Evolutionary conservation across 1,284 basidiomycete species (phyloP).

Genomic region (Cystobasidiaceae sp.): DNA sequence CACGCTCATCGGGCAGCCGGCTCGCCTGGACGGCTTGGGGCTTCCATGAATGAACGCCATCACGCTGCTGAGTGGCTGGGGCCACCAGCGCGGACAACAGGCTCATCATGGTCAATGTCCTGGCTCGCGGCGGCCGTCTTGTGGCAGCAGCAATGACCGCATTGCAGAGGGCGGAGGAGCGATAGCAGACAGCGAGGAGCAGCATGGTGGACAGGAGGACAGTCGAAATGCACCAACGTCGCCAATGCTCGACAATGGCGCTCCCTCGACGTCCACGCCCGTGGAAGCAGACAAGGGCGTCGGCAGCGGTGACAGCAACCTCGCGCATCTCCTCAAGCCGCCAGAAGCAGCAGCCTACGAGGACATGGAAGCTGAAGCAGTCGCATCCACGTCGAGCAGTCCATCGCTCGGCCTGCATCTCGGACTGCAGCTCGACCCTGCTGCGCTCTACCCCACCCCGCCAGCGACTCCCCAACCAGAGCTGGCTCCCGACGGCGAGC

Average conservation of each 20-base stretch:
- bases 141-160: neutral
- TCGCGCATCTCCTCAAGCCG: neutral
- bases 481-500: too few relatives aligned
- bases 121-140: neutral
- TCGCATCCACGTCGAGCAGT: neutral
- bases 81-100: neutral
- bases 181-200: neutral
- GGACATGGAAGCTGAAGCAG: neutral
- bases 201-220: neutral
- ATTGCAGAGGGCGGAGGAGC: neutral
- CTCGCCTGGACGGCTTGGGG: neutral
- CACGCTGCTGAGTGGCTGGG: conserved; percentile 27
- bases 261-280: neutral
- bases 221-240: neutral
- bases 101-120: neutral
- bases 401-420: too few relatives aligned
- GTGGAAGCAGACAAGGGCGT: neutral
- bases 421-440: neutral
- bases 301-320: neutral
- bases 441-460: conserved; percentile 4
- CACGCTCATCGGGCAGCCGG: neutral
- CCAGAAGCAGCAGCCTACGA: conserved; percentile 22
- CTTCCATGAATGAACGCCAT: conserved; percentile 30
- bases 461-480: neutral
- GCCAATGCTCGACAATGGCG: too few relatives aligned